Percentiles rank a stretch among this genome's conserved stretches.
Evolutionary conservation across 2,329 filamentous ascomycete species (phyloP).

Genomic region (Chaetomiaceae sp.): DNA sequence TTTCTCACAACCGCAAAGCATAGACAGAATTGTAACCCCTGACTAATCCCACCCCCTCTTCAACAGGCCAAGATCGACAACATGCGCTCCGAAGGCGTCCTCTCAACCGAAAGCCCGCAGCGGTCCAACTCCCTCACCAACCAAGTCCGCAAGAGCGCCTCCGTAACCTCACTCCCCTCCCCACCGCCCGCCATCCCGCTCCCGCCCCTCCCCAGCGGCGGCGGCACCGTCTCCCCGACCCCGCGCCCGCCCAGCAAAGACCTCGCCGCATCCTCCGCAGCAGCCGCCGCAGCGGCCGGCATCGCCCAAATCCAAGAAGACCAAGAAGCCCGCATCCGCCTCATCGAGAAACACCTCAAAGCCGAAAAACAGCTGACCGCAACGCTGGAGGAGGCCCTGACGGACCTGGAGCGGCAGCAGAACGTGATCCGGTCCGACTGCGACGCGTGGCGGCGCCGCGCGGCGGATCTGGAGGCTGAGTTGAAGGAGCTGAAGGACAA

Average conservation of each 20-base stretch:
- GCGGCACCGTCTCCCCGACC: conserved; percentile 47
- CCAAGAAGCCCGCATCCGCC: conserved; percentile 88
- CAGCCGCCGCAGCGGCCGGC: neutral
- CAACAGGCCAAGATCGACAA: conserved; percentile 61
- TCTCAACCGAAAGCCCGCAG: conserved; percentile 39
- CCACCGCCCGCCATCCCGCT: conserved; percentile 95
- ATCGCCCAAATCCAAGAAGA: conserved; percentile 84
- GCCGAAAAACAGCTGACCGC: conserved; percentile 95
- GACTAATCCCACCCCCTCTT: conserved; percentile 9
- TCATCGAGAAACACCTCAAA: conserved; percentile 92
- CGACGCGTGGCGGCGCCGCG: conserved; percentile 87
- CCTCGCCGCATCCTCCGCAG: conserved; percentile 36
- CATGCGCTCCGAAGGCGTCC: conserved; percentile 26
- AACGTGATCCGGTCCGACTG: conserved; percentile 89
- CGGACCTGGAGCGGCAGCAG: conserved; percentile 85
- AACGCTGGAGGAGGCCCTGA: conserved; percentile 91
- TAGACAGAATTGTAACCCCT: too few relatives aligned
- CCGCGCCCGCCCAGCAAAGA: conserved; percentile 79
- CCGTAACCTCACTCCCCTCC: conserved; percentile 79
- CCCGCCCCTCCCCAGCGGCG: conserved; percentile 70
- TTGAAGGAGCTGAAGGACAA: conserved; percentile 60
- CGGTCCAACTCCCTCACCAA: conserved; percentile 58
- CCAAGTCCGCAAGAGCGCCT: conserved; percentile 78
- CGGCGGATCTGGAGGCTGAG: conserved; percentile 67
- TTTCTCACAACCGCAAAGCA: too few relatives aligned